These are phyloP conservation scores for Hemisphaericaspora nanyangensis DNA, from an alignment of 805 yeast genomes.

Conservation along the genomic window DNA sequence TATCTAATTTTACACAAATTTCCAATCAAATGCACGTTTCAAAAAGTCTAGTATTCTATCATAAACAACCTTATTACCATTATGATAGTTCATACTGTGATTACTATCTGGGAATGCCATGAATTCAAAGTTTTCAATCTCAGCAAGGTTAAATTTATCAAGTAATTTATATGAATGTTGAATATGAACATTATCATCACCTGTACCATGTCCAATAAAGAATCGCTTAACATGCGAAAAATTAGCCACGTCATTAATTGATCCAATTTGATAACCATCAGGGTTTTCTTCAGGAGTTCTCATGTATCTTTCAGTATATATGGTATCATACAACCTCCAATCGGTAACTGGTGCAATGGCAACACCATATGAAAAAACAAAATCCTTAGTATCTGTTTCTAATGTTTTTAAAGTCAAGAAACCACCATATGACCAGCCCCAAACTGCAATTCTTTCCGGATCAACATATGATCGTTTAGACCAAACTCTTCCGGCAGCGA, in stretches of 20 bases:
- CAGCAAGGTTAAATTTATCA: constrained; percentile 63
- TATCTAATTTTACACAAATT: constrained; percentile 9
- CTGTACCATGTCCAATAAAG: constrained; percentile 76
- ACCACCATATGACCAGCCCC: constrained; percentile 93
- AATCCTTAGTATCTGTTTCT: constrained; percentile 58
- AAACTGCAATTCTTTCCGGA: constrained; percentile 54
- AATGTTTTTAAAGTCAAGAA: constrained; percentile 70
- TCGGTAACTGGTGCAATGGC: constrained; percentile 85
- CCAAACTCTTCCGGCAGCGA: constrained; percentile 78
- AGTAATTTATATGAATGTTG: constrained; percentile 63
- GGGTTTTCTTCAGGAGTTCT: constrained; percentile 47
- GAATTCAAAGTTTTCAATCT: constrained; percentile 78
- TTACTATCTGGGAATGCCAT: constrained; percentile 81
- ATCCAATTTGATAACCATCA: constrained; percentile 44
- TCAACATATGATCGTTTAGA: constrained; percentile 60
- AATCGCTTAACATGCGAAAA: constrained; percentile 54
- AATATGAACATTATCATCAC: constrained; percentile 80
- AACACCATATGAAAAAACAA: constrained; percentile 66
- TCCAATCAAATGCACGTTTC: constrained; percentile 14
- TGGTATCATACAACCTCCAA: constrained; percentile 72
- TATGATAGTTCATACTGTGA: constrained; percentile 68
- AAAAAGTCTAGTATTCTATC: constrained; percentile 35
- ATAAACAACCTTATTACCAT: constrained; percentile 65
- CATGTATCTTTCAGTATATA: constrained; percentile 79
- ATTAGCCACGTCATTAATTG: constrained; percentile 39